Evolutionary conservation across 2,329 filamentous ascomycete genomes (phyloP), one percentile per base, ranked within the genome.

Genomic region (Clarireedia paspali): DNA sequence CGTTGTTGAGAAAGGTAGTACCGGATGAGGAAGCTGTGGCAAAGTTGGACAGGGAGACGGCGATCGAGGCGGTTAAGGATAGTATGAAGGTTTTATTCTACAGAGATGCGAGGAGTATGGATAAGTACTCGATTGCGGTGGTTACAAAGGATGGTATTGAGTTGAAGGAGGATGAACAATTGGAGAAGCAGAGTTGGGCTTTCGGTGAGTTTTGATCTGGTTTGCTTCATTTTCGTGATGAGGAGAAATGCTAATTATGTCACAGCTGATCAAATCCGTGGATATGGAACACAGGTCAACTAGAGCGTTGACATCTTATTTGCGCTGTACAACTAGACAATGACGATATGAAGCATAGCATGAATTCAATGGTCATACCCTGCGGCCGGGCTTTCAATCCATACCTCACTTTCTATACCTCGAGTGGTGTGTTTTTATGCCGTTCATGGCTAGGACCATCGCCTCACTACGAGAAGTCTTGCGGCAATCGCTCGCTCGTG

Each of bases 1-100:
- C 94, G 53, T 88, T 99, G 65, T 82, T 99, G 78, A 85, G 94
- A 67, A 83, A 83, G 66, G 75, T 87, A 66, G 89, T 90, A 59
- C 89, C 90, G 24, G 90, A 96, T 66, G 94, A 97, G 73, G 87
- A 82, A 66, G 77, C 88, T 44, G 84, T 88, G 36, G 77, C 83
- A 66, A 77, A 83, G 58, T 77, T 97, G 62, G 84, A 78, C 42
- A 81, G 83, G 70, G 91, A 96, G 67, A 73, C 88, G 70, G 94
- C 94, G 49, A 78, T 96, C 59, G 77, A 86, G 57, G 81, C 90
- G 42, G 75, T 99, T 69, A 88, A 88, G 77, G 88, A 96, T 75
- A 96, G 91, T 74, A 91, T 99, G 89, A 97, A 97, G 82, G 92
- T 97, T 53, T 80, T 99, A 59, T 99, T 89, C 78, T 99, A 99